A percentile compares a stretch with the other conserved stretches of the same genome.
Conservation (phyloP, 352 stramenopile species). For the Globisporangium nodosum region DNA sequence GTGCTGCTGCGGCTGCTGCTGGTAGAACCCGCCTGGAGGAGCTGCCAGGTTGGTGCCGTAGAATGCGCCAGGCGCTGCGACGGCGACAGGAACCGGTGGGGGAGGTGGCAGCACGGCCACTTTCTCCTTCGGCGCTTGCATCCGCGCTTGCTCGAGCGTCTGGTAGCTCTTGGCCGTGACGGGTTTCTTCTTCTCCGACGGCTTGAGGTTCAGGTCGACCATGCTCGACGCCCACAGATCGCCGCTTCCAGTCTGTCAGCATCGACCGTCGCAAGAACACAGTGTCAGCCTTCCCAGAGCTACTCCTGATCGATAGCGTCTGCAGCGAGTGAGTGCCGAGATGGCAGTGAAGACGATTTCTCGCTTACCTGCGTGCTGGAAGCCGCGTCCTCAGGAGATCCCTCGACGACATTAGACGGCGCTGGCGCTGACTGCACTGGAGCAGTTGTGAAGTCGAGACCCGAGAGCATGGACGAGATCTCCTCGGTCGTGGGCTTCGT, state of each 20-base stretch:
- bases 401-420: slow-evolving; percentile 13
- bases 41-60: slow-evolving; percentile 14
- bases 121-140: slow-evolving; percentile 55
- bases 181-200: slow-evolving; percentile 32
- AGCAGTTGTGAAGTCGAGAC: slow-evolving; percentile 59
- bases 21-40: slow-evolving; percentile 17
- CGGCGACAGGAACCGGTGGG: slow-evolving; percentile 3
- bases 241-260: slow-evolving; percentile 29
- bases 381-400: slow-evolving; percentile 19
- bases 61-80: slow-evolving; percentile 15
- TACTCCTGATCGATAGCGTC: no score
- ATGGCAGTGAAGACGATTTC: no score
- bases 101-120: slow-evolving; percentile 51
- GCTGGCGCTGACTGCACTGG: slow-evolving; percentile 27
- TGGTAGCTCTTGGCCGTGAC: slow-evolving; percentile 48
- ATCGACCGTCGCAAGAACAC: background rate
- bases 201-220: slow-evolving; percentile 71
- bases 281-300: background rate
- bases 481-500: slow-evolving; percentile 29
- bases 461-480: slow-evolving; percentile 73
- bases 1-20: slow-evolving; percentile 27
- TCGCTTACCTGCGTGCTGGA: slow-evolving; percentile 16
- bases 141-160: slow-evolving; percentile 65
- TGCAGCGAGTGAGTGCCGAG: no score
- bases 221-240: slow-evolving; percentile 73